Base-by-base conservation (phyloP, 352 stramenopile species). In the Phytopythium cucurbitacearum region DNA sequence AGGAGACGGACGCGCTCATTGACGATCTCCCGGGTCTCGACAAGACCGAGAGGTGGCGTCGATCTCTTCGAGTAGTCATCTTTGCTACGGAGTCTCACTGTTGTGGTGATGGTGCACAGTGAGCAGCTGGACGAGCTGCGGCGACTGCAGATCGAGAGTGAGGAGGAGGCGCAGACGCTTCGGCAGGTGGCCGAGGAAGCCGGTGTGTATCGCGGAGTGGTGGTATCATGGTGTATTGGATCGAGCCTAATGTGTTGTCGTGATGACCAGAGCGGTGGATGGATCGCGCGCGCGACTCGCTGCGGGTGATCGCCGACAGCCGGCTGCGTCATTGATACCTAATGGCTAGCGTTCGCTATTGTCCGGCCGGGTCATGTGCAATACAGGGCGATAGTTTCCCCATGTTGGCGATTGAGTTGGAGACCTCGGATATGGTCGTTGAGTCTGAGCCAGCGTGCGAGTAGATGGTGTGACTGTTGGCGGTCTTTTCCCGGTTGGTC, bases 151-250 rank as follows among this genome's bases (percentile, higher is more conserved):
- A 80, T 94, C 43, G 66, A 91, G 57, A 91, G 84, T 38, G 84
- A 94, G 38, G 81, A 94, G 57, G 84, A 94, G 61, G 81, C 81
- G 2, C 80, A 91, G 53, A 92, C 80, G 13, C 65, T 94, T 56
- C 80, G 76, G 51, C 81, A 94, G 64, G 81, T 89, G 1, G 81
- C 80, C 3, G 81, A 89, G 37, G 84, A 94, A 81, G 84, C 79
- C 69, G 79, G 79, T 91, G 48, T 37, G 34, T 15, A 55, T 28
- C 21, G 21, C 21, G 21, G 21, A 28, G 21, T 28, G 21, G 21
- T 28, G 21, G 32, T 32, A 9, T 9, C 32, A 4, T 12, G 15
- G 39, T 45, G 37, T 32, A 6, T 10, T 21, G 10, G 0, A 21
- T 28, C 46, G 15, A 35, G 33, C 40, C 35, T 46, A 28, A 43